Evolutionary conservation across 768 basidiomycete genomes (phyloP), one percentile per base, ranked within the genome.

Genomic region (Boletales sp.): DNA sequence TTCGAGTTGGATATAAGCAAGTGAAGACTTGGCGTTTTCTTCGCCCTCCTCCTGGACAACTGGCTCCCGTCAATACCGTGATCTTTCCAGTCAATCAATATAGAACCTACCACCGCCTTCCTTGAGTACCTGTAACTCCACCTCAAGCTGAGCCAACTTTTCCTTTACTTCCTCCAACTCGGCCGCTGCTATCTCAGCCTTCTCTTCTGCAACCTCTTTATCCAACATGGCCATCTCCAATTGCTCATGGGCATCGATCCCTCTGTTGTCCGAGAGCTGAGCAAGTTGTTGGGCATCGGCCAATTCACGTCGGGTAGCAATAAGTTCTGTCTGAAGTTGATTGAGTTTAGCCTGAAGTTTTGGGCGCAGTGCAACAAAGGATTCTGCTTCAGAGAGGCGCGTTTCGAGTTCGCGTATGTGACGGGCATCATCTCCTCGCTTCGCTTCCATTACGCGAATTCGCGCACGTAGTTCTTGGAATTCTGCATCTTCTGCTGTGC

Each of bases 201-300:
- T 82, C 67, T 97, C 95, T 63, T 98, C 96, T 0, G 95, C 94
- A 35, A 98, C 84, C 66, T 99, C 96, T 70, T 92, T 93, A 65
- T 99, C 96, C 58, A 99, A 70, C 79, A 90, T 90, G 3, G 84
- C 78, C 87, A 97, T 93, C 72, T 99, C 96, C 35, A 98, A 71
- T 63, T 94, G 90, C 50, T 97, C 95, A 46, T 88, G 82, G 1
- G 86, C 66, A 64, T 98, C 95, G 3, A 84, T 70, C 1, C 90
- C 73, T 19, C 88, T 77, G 14, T 71, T 72, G 55, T 94, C 90
- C 0, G 84, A 73, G 32, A 92, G 72, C 32, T 84, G 78, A 0
- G 83, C 75, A n/a, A 92, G 73, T 51, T 91, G 86, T 53, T 87
- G 78, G 8, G 83, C 70, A 57, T 95, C 92, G 3, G 87, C 79